phyloP scores from a whole-genome alignment of 805 yeast species.

The Suhomyces prunicola region DNA sequence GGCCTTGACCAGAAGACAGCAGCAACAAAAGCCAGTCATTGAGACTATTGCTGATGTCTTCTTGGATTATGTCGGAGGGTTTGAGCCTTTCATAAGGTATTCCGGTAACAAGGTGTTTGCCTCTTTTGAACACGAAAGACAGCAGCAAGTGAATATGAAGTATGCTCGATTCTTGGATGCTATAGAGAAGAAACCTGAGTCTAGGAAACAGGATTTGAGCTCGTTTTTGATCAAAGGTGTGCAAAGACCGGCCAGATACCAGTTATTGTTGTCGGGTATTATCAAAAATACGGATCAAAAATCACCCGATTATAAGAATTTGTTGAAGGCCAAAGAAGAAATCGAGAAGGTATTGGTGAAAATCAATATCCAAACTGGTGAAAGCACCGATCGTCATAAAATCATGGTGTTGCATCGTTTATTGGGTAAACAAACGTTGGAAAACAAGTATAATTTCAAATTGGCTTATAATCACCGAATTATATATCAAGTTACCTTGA shows the following conservation, averaged over 20 bases:
- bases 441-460: slow-evolving; percentile 83
- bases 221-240: slow-evolving; percentile 94
- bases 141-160: slow-evolving; percentile 81
- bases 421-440: slow-evolving; percentile 68
- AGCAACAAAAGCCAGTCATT: slow-evolving; percentile 80
- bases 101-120: slow-evolving; percentile 96
- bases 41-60: slow-evolving; percentile 85
- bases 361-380: slow-evolving; percentile 87
- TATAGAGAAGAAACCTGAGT: slow-evolving; percentile 78
- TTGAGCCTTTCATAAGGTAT: slow-evolving; percentile 89
- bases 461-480: slow-evolving; percentile 80
- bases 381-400: slow-evolving; percentile 87
- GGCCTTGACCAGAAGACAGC: slow-evolving; percentile 77
- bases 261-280: slow-evolving; percentile 76
- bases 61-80: slow-evolving; percentile 75
- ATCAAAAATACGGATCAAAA: slow-evolving; percentile 78
- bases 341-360: slow-evolving; percentile 71
- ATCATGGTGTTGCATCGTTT: slow-evolving; percentile 65
- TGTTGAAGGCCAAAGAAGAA: slow-evolving; percentile 70
- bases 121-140: slow-evolving; percentile 91
- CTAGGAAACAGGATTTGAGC: slow-evolving; percentile 84
- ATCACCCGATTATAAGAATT: slow-evolving; percentile 64
- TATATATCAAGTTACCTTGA: slow-evolving; percentile 70
- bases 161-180: slow-evolving; percentile 94
- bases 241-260: slow-evolving; percentile 93